Evolutionary conservation across 768 basidiomycete genomes (phyloP).

Genomic region (Tephrocybe sp.): DNA sequence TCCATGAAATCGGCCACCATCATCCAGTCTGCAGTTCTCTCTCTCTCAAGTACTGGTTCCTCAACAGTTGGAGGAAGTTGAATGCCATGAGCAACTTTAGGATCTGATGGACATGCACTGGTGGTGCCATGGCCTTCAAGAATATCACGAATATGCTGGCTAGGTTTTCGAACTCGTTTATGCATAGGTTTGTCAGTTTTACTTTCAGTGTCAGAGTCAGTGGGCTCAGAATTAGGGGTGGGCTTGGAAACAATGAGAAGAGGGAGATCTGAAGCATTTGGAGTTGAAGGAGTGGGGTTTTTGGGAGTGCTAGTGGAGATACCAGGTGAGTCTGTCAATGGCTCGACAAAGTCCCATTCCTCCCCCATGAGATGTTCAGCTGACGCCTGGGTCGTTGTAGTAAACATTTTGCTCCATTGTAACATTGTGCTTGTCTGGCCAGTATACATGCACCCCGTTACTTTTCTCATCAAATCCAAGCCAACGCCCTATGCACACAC

Average conservation of each 20-base stretch:
- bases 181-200: background rate
- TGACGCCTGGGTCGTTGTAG: slow-evolving; percentile 1
- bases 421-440: slow-evolving; percentile 26
- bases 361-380: background rate
- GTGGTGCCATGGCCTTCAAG: background rate
- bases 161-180: background rate
- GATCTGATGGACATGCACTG: slow-evolving; percentile 8
- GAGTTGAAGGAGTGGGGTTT: background rate
- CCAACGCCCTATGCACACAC: slow-evolving; percentile 32
- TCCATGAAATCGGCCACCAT: too few species aligned
- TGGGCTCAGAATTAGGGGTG: background rate
- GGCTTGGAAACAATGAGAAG: background rate
- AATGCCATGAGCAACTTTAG: slow-evolving; percentile 2
- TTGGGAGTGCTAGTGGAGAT: background rate
- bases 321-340: slow-evolving; percentile 30
- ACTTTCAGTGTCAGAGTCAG: background rate
- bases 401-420: slow-evolving; percentile 29
- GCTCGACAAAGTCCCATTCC: background rate
- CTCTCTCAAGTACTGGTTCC: slow-evolving; percentile 2
- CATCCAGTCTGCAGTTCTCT: background rate
- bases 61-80: too few species aligned
- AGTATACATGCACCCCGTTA: slow-evolving; percentile 36
- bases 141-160: background rate
- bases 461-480: slow-evolving; percentile 26
- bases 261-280: background rate